These are phyloP conservation scores for Leonotis leonurus DNA, from an alignment of 257 asterid species.

Conservation along the genomic window DNA sequence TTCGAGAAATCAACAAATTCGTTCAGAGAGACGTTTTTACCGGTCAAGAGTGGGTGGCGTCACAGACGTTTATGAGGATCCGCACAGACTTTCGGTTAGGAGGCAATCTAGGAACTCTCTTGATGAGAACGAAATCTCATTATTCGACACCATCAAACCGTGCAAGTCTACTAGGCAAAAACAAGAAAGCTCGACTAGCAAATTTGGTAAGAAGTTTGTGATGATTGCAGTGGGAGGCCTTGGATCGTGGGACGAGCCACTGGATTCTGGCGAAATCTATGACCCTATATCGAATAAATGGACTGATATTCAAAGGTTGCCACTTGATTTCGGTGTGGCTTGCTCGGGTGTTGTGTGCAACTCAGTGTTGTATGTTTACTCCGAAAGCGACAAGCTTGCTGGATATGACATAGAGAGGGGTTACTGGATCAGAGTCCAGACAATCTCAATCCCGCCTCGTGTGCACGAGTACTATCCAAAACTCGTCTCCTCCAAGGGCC, in stretches of 20 bases:
- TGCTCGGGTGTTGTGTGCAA: slow-evolving; percentile 75
- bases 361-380: slow-evolving; percentile 63
- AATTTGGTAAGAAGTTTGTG: slow-evolving; percentile 40
- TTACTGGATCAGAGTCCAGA: slow-evolving; percentile 68
- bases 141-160: slow-evolving; percentile 29
- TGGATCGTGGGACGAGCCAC: slow-evolving; percentile 89
- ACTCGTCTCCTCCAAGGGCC: slow-evolving; percentile 52
- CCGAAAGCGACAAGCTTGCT: slow-evolving; percentile 71
- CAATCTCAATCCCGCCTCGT: slow-evolving; percentile 60
- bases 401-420: slow-evolving; percentile 84
- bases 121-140: slow-evolving; percentile 56
- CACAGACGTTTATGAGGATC: slow-evolving; percentile 91
- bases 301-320: slow-evolving; percentile 81
- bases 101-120: slow-evolving; percentile 57
- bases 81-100: slow-evolving; percentile 83
- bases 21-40: slow-evolving; percentile 46
- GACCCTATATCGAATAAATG: slow-evolving; percentile 75
- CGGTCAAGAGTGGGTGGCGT: slow-evolving; percentile 62
- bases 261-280: slow-evolving; percentile 75
- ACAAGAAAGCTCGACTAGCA: slow-evolving; percentile 27
- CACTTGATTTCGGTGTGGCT: slow-evolving; percentile 71
- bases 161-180: slow-evolving; percentile 39
- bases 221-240: slow-evolving; percentile 88
- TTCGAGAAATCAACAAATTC: slow-evolving; percentile 48
- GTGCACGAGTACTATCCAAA: slow-evolving; percentile 88